Base-by-base conservation (phyloP, 805 yeast species). In the Dipodascopsis uninucleata region DNA sequence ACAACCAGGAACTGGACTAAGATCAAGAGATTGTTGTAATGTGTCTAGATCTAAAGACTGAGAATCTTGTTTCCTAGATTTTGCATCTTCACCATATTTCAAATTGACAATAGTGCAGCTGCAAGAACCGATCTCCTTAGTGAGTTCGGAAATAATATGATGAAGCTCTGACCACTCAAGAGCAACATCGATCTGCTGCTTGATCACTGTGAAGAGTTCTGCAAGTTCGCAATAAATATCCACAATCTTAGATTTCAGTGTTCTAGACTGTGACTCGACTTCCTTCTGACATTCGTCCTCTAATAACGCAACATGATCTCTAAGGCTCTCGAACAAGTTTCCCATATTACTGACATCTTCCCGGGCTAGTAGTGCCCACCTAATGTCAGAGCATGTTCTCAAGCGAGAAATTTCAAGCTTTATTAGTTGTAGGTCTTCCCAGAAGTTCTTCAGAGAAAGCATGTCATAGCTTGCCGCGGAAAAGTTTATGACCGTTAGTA, bases 121-220 rank as follows among this genome's bases (percentile, higher is more conserved):
- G 36, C 53, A 31, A 10, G 39, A 31, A 9, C 32, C 37, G 42
- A 50, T 39, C 25, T 17, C 55, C 3, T 16, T 10, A 7, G 28
- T 32, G n/a, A 50, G 32, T 17, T 41, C 55, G 9, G 31, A 12
- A 32, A 47, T 24, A 24, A 18, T 8, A n/a, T 38, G 41, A 12
- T 18, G 28, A 5, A 50, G 44, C 24, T 50, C 55, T 3, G 20
- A 17, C 52, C 52, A 47, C 24, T 50, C 55, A 7, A 50, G 35
- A 9, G 55, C 55, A n/a, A 42, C 25, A 22, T 48, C 55, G 8
- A 50, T 44, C 14, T 39, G 34, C 12, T 36, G 8, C 35, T n/a
- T 31, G 35, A 31, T 31, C 35, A 10, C 8, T n/a, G 35, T n/a
- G n/a, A n/a, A n/a, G n/a, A n/a, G n/a, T n/a, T n/a, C n/a, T n/a